These are phyloP conservation scores for Geopyxis carbonaria DNA, from an alignment of 495 filamentous ascomycete species.

Conservation along the genomic window DNA sequence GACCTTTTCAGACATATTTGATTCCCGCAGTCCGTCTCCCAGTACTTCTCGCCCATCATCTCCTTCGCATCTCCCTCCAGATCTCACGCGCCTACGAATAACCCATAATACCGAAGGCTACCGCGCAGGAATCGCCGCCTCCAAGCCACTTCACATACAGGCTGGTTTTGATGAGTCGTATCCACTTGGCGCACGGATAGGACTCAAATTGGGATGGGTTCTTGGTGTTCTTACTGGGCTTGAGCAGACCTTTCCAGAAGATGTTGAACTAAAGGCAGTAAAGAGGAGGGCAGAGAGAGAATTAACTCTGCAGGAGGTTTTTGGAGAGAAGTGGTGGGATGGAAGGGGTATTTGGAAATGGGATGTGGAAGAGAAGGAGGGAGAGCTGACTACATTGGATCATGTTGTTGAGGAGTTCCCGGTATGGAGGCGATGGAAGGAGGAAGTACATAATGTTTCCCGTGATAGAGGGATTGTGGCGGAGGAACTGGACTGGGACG, in stretches of 20 bases:
- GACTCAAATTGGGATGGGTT: constrained; percentile 31
- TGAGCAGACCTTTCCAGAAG: constrained; percentile 19
- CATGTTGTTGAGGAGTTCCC: constrained; percentile 45
- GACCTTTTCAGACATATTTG: not conserved
- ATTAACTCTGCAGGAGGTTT: constrained; percentile 43
- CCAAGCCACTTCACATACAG: constrained; percentile 56
- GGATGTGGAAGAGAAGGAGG: constrained; percentile 29
- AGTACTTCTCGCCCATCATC: not conserved
- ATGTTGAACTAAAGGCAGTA: constrained; percentile 19
- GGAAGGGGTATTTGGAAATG: constrained; percentile 48
- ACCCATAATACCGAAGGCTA: constrained; percentile 72
- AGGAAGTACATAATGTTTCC: constrained; percentile 30
- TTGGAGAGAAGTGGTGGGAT: constrained; percentile 42
- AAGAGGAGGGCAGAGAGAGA: constrained; percentile 36
- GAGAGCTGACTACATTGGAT: constrained; percentile 29
- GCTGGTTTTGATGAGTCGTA: constrained; percentile 81
- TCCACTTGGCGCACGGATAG: constrained; percentile 57
- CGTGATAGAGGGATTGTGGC: constrained; percentile 26
- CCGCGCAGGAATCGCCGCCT: constrained; percentile 60
- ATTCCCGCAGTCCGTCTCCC: constrained; percentile 1
- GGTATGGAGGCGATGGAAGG: constrained; percentile 38
- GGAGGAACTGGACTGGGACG: too few species aligned
- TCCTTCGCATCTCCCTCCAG: constrained; percentile 4
- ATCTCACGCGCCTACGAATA: constrained; percentile 10
- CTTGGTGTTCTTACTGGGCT: constrained; percentile 24